These are phyloP conservation scores for Protomyces inundatus DNA, from an alignment of 1,139 yeast species.

Conservation along the genomic window DNA sequence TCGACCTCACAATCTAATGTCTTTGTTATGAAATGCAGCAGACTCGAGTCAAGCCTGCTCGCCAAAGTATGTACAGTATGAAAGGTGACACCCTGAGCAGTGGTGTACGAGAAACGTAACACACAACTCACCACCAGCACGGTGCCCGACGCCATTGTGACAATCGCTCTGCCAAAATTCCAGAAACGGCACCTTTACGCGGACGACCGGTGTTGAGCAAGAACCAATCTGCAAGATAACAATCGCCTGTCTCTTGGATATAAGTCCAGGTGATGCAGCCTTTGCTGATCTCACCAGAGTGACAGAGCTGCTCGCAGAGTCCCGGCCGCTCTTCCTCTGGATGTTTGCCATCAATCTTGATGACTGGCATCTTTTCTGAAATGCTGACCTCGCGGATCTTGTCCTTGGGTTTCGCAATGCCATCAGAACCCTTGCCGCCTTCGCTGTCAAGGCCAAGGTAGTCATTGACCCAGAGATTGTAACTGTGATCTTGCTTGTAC, in stretches of 20 bases:
- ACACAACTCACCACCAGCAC: neutral
- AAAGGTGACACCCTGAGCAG: no score
- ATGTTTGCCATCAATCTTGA: neutral
- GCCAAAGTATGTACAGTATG: no score
- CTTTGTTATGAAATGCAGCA: no score
- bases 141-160: slow-evolving; percentile 3
- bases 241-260: neutral
- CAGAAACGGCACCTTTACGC: slow-evolving; percentile 7
- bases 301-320: neutral
- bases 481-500: slow-evolving; percentile 9
- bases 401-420: neutral
- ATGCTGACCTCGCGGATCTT: neutral
- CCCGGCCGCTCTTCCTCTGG: neutral
- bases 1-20: no score
- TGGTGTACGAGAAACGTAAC: no score
- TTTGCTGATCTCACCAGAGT: slow-evolving; percentile 12
- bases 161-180: slow-evolving; percentile 7
- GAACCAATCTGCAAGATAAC: slow-evolving; percentile 17
- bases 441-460: neutral
- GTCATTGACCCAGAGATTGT: slow-evolving; percentile 10
- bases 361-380: slow-evolving; percentile 1
- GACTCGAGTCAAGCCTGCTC: no score
- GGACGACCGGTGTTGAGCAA: neutral
- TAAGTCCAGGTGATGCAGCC: slow-evolving; percentile 21
- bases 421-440: neutral